Evolutionary conservation across 2,329 filamentous ascomycete species (phyloP).

Genomic region (Pyricularia sp.): DNA sequence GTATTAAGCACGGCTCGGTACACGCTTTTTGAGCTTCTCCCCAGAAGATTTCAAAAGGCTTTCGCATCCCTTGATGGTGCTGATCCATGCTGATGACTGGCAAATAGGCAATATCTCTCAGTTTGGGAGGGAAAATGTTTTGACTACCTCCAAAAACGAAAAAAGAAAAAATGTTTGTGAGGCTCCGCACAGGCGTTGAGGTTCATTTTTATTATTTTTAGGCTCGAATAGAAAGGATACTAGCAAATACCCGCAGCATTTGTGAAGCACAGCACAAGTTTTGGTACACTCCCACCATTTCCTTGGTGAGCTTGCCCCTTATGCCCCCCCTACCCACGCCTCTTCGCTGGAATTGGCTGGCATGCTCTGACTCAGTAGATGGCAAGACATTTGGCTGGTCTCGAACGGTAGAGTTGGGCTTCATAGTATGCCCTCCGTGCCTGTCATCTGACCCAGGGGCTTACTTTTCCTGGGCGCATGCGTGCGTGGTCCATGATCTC

Average conservation of each 20-base stretch:
- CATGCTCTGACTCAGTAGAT: neutral
- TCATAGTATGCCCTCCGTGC: neutral
- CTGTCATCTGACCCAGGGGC: neutral
- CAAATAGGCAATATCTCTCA: neutral
- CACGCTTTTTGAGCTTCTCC: conserved; percentile 20
- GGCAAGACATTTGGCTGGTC: neutral
- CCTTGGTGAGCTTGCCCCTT: neutral
- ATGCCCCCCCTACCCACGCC: neutral
- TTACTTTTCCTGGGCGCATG: neutral
- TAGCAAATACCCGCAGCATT: neutral
- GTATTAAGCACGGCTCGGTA: conserved; percentile 1
- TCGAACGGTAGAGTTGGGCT: neutral
- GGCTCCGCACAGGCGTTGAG: neutral
- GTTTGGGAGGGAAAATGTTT: neutral
- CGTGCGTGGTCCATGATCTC: neutral
- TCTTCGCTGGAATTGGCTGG: neutral
- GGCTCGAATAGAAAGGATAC: neutral
- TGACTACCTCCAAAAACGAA: neutral
- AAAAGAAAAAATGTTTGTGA: neutral
- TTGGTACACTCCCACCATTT: neutral
- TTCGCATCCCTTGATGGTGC: neutral
- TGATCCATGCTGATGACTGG: neutral
- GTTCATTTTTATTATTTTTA: neutral
- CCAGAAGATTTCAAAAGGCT: neutral
- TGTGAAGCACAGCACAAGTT: neutral